Conservation (phyloP, 1,284 basidiomycete genomes). For the Kwoniella shivajii region DNA sequence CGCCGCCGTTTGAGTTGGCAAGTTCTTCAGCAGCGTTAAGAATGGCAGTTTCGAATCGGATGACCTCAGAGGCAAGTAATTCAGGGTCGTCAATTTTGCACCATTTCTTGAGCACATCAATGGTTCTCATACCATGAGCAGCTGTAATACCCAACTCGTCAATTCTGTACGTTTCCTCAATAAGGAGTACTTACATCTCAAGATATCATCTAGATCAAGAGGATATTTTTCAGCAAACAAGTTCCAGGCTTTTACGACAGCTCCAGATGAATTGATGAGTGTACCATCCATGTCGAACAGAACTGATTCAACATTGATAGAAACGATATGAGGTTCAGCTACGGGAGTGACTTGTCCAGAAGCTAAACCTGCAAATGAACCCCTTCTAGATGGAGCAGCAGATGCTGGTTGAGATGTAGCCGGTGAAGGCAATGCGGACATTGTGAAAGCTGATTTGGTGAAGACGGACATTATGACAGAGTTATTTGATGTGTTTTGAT, state of each 20-base stretch:
- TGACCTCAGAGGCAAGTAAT: conserved; percentile 46
- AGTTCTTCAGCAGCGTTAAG: conserved; percentile 50
- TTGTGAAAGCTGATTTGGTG: conserved; percentile 54
- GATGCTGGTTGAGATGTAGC: conserved; percentile 35
- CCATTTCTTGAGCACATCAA: conserved; percentile 54
- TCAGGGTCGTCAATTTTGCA: conserved; percentile 50
- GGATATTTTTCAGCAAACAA: conserved; percentile 49
- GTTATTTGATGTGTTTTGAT: conserved; percentile 42
- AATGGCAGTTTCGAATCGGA: conserved; percentile 54
- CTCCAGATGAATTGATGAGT: conserved; percentile 51
- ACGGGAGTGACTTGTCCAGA: conserved; percentile 69
- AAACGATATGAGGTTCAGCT: conserved; percentile 63
- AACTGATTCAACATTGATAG: conserved; percentile 54
- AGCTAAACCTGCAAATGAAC: conserved; percentile 37
- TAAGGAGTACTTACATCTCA: conserved; percentile 32
- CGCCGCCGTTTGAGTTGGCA: conserved; percentile 35
- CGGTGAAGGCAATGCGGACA: conserved; percentile 51
- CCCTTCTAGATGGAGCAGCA: conserved; percentile 36
- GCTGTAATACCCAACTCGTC: conserved; percentile 18
- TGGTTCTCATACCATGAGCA: conserved; percentile 53
- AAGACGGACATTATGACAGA: conserved; percentile 52
- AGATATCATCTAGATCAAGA: conserved; percentile 51
- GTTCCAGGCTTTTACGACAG: conserved; percentile 54
- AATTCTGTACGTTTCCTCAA: neutral
- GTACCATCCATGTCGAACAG: conserved; percentile 55